Base-by-base conservation (phyloP, 176 grass and related monocot genomes). In the Oryza meridionalis region DNA sequence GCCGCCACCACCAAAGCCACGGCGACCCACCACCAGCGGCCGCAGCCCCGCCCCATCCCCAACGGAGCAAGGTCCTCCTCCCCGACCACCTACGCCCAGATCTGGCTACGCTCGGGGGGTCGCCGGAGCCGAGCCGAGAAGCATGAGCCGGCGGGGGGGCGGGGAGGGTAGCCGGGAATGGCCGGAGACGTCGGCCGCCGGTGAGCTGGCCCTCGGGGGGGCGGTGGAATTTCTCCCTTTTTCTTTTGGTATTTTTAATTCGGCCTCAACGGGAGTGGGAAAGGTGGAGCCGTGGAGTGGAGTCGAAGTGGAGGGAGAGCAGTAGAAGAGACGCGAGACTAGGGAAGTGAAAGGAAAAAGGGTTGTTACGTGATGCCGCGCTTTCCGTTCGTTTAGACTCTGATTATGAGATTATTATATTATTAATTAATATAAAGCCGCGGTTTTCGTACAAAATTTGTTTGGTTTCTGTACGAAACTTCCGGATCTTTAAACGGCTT, bases 31-130 rank as follows among this genome's bases (percentile, higher is more conserved):
- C 85, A 33, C 42, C 62, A 47, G 29, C 29, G 29, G 29, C 29
- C 29, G 29, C 29, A 31, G 12, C 68, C 53, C 78, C 83, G n/a
- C 45, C 37, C 86, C 91, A 92, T 88, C 71, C 77, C 77, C 70
- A 19, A 53, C 64, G 31, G 58, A 42, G 58, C 76, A 12, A 62
- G 22, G 9, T 8, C 58, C n/a, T 58, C 5, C 49, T 5, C 33
- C 33, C 3, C 17, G 25, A 43, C 42, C 70, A 12, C 43, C 64
- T 7, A 67, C 65, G 33, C 50, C 19, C 75, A 84, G 81, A 92
- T 86, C 90, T 91, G 32, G 21, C 42, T 63, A 79, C 67, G 51
- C 83, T 79, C 69, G 38, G 38, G 37, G 76, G 74, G 69, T 82
- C 26, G 21, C 79, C 21, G 70, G 50, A 4, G 70, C 12, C 24